phyloP scores from a whole-genome alignment of 164 flowering plant genomes.

The Akebia trifoliata region DNA sequence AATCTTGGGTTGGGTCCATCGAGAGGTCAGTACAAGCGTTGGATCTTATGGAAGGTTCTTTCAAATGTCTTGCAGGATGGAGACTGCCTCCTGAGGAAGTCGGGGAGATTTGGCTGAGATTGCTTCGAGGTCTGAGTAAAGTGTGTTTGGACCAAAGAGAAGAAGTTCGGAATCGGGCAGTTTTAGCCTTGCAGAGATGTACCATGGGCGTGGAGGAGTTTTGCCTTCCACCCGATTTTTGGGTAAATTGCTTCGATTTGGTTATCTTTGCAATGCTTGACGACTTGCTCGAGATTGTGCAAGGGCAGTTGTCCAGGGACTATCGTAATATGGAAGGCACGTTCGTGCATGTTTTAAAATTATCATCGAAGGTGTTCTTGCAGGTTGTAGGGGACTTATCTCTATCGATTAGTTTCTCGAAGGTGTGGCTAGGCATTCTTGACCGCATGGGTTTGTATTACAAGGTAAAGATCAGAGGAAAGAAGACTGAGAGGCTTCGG shows the following conservation, averaged over 20 bases:
- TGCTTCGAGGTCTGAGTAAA: conserved; percentile 29
- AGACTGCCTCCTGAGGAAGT: conserved; percentile 23
- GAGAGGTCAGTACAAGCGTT: conserved; percentile 30
- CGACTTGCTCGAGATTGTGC: conserved; percentile 30
- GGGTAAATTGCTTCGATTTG: conserved; percentile 33
- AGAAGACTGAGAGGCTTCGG: conserved; percentile 29
- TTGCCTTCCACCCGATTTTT: conserved; percentile 12
- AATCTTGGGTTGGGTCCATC: conserved; percentile 26
- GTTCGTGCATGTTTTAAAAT: conserved; percentile 16
- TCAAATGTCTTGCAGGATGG: conserved; percentile 24
- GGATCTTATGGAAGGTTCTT: conserved; percentile 35
- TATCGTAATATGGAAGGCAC: conserved; percentile 36
- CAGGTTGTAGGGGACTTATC: conserved; percentile 22
- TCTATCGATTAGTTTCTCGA: conserved; percentile 17
- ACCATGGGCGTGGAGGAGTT: conserved; percentile 20
- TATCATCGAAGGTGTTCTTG: conserved; percentile 29
- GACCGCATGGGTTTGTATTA: conserved; percentile 23
- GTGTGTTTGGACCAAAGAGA: conserved; percentile 35
- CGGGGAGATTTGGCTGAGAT: conserved; percentile 31
- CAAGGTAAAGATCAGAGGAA: conserved; percentile 29
- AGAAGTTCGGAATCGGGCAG: conserved; percentile 30
- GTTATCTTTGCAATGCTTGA: conserved; percentile 35
- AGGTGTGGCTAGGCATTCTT: conserved; percentile 32
- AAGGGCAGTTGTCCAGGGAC: conserved; percentile 25
- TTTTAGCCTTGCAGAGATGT: conserved; percentile 29